These are phyloP conservation scores for Fusarium sp. DNA, from an alignment of 2,329 filamentous ascomycete genomes.

Conservation along the genomic window DNA sequence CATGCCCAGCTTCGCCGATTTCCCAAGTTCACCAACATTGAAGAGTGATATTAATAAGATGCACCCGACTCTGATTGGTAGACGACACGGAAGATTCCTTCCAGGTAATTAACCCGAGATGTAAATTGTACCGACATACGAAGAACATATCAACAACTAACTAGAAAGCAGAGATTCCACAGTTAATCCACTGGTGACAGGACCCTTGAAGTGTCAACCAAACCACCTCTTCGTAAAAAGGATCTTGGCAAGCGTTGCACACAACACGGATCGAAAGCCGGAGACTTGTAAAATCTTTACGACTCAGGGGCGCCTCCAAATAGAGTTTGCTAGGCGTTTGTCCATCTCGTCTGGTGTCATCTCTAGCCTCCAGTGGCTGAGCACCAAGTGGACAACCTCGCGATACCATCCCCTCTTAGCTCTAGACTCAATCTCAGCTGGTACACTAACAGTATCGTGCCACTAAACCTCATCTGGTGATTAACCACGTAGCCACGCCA, in stretches of 20 bases:
- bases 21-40: no score
- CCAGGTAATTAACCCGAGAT: not conserved
- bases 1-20: not conserved
- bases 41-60: no score
- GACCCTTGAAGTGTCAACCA: not conserved
- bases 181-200: not conserved
- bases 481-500: not conserved
- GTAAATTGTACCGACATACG: not conserved
- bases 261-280: not conserved
- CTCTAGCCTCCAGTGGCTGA: not conserved
- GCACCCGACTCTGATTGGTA: not conserved
- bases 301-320: slow-evolving; percentile 3
- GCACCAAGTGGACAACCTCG: not conserved
- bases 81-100: not conserved
- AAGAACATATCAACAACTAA: rapidly evolving
- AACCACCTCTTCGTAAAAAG: not conserved
- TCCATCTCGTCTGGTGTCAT: not conserved
- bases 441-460: not conserved
- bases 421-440: not conserved
- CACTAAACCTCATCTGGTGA: not conserved
- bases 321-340: slow-evolving; percentile 11
- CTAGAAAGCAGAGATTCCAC: not conserved
- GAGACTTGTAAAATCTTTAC: not conserved
- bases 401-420: not conserved
- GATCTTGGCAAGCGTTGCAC: not conserved